phyloP scores from a whole-genome alignment of 2,329 filamentous ascomycete genomes.

The Thyridium curvatum region DNA sequence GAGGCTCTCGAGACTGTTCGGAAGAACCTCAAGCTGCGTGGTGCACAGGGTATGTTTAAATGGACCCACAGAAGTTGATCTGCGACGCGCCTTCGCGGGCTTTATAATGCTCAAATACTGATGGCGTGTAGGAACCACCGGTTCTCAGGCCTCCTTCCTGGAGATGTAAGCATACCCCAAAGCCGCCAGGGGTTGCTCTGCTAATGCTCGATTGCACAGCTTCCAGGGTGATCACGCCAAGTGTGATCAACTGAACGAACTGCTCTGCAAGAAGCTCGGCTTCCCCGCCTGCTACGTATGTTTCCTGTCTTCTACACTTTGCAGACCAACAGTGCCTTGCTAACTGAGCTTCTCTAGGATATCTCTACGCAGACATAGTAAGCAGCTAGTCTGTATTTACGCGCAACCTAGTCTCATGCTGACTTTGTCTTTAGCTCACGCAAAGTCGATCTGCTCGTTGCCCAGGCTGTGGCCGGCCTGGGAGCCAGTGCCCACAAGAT shows the following conservation, averaged over 20 bases:
- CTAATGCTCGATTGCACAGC: slow-evolving; percentile 42
- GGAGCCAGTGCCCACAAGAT: slow-evolving; percentile 76
- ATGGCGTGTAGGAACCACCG: slow-evolving; percentile 62
- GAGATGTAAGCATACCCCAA: slow-evolving; percentile 56
- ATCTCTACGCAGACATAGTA: slow-evolving; percentile 58
- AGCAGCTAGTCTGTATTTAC: slow-evolving; percentile 5
- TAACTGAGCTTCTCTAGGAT: slow-evolving; percentile 36
- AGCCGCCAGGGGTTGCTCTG: slow-evolving; percentile 17
- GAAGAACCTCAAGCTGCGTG: slow-evolving; percentile 66
- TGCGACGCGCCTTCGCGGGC: too few relatives aligned
- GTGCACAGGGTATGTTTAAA: slow-evolving; percentile 39
- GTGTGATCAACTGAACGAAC: slow-evolving; percentile 46
- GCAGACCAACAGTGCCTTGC: slow-evolving; percentile 1
- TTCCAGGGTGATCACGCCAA: slow-evolving; percentile 43
- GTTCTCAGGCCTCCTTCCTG: slow-evolving; percentile 73
- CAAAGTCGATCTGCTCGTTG: slow-evolving; percentile 76
- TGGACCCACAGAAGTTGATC: slow-evolving; percentile 51
- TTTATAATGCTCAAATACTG: slow-evolving; percentile 74
- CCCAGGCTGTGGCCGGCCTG: slow-evolving; percentile 73
- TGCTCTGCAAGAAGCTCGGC: slow-evolving; percentile 49
- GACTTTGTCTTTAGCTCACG: slow-evolving; percentile 37
- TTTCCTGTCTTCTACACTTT: neutral
- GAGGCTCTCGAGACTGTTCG: slow-evolving; percentile 65
- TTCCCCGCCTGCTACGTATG: slow-evolving; percentile 40
- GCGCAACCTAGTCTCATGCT: neutral